phyloP scores from a whole-genome alignment of 1,139 yeast genomes.

The Nakaseomyces glabratus region DNA sequence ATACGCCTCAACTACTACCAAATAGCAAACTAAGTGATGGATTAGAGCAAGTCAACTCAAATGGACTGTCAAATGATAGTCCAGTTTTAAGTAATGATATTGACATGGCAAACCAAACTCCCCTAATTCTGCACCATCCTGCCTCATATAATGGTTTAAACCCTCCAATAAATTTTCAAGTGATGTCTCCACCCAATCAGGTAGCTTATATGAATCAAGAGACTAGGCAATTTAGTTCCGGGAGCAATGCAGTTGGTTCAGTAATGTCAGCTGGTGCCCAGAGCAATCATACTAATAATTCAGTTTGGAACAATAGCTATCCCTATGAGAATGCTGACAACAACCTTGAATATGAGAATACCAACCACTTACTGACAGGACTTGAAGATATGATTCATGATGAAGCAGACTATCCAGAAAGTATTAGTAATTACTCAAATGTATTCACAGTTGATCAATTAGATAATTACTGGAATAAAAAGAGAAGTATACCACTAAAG shows the following conservation, averaged over 20 bases:
- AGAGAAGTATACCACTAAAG: background rate
- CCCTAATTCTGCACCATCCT: conserved; percentile 20
- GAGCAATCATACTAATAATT: background rate
- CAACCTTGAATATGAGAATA: conserved; percentile 25
- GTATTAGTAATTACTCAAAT: conserved; percentile 26
- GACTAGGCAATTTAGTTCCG: background rate
- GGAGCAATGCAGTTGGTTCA: background rate
- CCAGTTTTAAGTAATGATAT: conserved; percentile 3
- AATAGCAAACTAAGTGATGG: background rate
- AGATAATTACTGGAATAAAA: conserved; percentile 26
- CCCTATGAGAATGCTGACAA: conserved; percentile 11
- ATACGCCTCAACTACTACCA: background rate
- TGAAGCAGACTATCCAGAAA: conserved; percentile 26
- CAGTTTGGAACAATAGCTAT: conserved; percentile 3
- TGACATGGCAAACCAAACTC: conserved; percentile 1
- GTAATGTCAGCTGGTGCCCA: background rate
- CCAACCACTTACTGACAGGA: conserved; percentile 28
- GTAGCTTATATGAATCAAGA: background rate
- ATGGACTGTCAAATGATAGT: background rate
- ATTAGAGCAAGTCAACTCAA: conserved; percentile 5
- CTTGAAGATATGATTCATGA: conserved; percentile 29
- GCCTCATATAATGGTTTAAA: conserved; percentile 14
- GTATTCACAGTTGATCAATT: conserved; percentile 29
- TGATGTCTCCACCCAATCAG: conserved; percentile 7
- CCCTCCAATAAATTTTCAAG: background rate